Conservation (phyloP, 257 asterid genomes). For the Linaria vulgaris region DNA sequence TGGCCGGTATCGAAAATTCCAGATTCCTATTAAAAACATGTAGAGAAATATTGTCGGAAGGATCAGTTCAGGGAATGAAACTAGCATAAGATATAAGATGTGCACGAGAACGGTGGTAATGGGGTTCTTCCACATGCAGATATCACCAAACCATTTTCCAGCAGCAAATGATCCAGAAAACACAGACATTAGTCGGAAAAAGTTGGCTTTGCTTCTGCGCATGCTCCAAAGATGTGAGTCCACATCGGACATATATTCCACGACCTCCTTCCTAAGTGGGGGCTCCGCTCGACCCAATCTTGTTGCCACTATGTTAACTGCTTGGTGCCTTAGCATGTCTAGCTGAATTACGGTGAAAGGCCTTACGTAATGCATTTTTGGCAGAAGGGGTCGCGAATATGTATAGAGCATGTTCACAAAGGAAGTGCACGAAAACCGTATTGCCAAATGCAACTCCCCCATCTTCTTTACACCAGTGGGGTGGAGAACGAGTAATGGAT, state of each 20-base stretch:
- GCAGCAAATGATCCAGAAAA: slow-evolving; percentile 69
- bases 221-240: slow-evolving; percentile 96
- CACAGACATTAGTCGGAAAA: slow-evolving; percentile 78
- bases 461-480: slow-evolving; percentile 84
- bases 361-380: slow-evolving; percentile 83
- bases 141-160: slow-evolving; percentile 71
- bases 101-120: slow-evolving; percentile 81
- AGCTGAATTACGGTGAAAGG: slow-evolving; percentile 80
- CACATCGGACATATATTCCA: slow-evolving; percentile 84
- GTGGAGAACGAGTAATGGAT: slow-evolving; percentile 77
- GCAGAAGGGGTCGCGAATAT: slow-evolving; percentile 72
- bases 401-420: slow-evolving; percentile 65
- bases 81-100: slow-evolving; percentile 66
- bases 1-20: slow-evolving; percentile 81
- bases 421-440: slow-evolving; percentile 79
- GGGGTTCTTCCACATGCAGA: slow-evolving; percentile 92
- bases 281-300: slow-evolving; percentile 82
- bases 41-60: slow-evolving; percentile 79
- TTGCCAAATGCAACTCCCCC: slow-evolving; percentile 86
- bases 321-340: slow-evolving; percentile 85
- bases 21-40: slow-evolving; percentile 84
- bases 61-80: slow-evolving; percentile 78
- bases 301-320: slow-evolving; percentile 75
- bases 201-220: slow-evolving; percentile 89
- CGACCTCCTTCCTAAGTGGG: slow-evolving; percentile 81